Evolutionary conservation across 2,329 filamentous ascomycete species (phyloP), one percentile per base, ranked within the genome.

Genomic region (Scytalidium lignicola): DNA sequence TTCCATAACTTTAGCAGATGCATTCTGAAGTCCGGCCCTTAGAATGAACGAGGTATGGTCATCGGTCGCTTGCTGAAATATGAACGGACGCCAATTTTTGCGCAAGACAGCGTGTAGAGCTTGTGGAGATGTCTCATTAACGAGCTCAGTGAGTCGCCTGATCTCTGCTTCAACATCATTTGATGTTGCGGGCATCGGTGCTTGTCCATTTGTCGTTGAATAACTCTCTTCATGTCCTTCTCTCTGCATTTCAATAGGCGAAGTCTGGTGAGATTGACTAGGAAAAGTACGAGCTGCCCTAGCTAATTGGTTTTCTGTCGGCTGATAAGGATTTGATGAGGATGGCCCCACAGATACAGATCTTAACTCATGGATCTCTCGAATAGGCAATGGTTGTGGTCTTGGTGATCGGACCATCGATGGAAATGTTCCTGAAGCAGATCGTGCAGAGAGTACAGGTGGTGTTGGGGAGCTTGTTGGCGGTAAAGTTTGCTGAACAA

Each of bases 1-100:
- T 2, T 58, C 49, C 2, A 63, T n/a, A 39, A 62, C 45, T 21
- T 37, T 41, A 3, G 18, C 20, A 15, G 39, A 54, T 6, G 55
- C 48, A 39, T 63, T 62, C 41, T 62, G 59, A 5, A 64, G 43
- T 9, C 57, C 54, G 20, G 58, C 58, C 17, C 60, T 52, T 3
- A 62, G 43, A 9, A 63, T 46, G 41, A 58, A 63, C 10, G 55
- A 50, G 9, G 62, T 45, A 46, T 63, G 60, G 3, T 51, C 48
- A 21, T 59, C 52, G 17, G 41, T 41, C 4, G 45, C 18, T 4
- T 26, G 20, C n/a, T 41, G 32, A 32, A 62, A 63, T 3, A 63
- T 41, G 19, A 50, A 48, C 7, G 41, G 26, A 10, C 47, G 40
- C 57, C 56, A 61, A 3, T 55, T 40, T 18, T 59, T 51, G 20